These are phyloP conservation scores for Colletotrichum spinosum DNA, from an alignment of 2,329 filamentous ascomycete genomes.

Conservation along the genomic window DNA sequence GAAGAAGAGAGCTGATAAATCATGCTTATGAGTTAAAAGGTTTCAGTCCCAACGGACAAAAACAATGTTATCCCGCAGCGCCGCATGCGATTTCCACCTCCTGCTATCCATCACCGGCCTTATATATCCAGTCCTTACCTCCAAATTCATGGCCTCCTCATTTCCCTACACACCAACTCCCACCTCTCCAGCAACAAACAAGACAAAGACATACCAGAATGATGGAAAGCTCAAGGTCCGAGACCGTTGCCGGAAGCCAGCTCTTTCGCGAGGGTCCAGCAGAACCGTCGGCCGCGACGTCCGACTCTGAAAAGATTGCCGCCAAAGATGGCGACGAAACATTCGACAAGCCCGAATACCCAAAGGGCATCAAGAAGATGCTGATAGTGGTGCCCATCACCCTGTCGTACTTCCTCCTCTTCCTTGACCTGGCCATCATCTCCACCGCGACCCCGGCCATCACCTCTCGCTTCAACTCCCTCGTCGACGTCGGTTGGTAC, in stretches of 20 bases:
- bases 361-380: background rate
- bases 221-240: background rate
- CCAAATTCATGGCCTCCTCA: background rate
- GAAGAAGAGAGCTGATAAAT: constrained; percentile 11
- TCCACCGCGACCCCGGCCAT: constrained; percentile 52
- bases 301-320: background rate
- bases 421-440: constrained; percentile 52
- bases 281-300: background rate
- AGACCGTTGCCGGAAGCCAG: background rate
- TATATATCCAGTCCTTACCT: background rate
- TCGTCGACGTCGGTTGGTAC: constrained; percentile 60
- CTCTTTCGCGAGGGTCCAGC: background rate
- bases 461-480: constrained; percentile 51
- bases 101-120: background rate
- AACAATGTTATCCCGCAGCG: background rate
- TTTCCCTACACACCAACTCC: background rate
- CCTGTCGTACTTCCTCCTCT: constrained; percentile 47
- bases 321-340: background rate
- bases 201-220: background rate
- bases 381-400: constrained; percentile 42
- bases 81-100: background rate
- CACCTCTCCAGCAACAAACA: background rate
- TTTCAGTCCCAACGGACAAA: too few relatives aligned
- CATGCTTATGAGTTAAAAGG: background rate
- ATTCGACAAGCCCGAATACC: constrained; percentile 1